Base-by-base conservation (phyloP, 1,284 basidiomycete species). In the Pterulicium gracile region DNA sequence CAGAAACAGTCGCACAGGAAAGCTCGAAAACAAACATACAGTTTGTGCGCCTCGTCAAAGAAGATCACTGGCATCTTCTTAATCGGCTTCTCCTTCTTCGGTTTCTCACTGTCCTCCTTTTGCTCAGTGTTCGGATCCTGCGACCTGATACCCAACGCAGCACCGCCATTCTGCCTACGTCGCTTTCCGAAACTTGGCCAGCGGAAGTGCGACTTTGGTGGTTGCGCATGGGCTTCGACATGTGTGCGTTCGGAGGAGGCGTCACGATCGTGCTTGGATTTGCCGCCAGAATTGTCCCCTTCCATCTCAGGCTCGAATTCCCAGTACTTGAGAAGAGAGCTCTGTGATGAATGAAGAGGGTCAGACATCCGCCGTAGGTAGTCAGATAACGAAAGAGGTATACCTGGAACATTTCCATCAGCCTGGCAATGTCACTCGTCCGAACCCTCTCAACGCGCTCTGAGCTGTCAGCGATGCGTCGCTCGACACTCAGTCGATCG, bases 341-440 rank as follows among this genome's bases (percentile, higher is more conserved):
- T 81, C 78, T 84, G 44, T 24, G 19, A 44, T 34, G 32, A n/a
- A 27, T 49, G 24, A 40, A 44, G 10, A 43, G 18, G 34, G 49
- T 50, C 15, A 45, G 24, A 7, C 41, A 49, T 47, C 35, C 50
- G 24, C 43, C 43, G 34, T 10, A 46, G 34, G 40, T 40, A 48
- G 20, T 50, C 27, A 27, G 14, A 45, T 48, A 34, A 50, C 24
- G 32, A 13, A 32, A 46, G 15, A 3, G 21, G 43, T 57, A 43
- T 52, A 73, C 82, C 62, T 87, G 86, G 58, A 90, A 88, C 1
- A 88, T 62, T 56, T 89, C 88, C 80, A 90, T 82, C 12, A 90
- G 65, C n/a, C 84, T 72, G 2, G 87, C 83, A 42, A 90, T 68
- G 55, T 90, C 88, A 52, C 82, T 82, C 1, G 86, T 86, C 58